A percentile compares a stretch with the other conserved stretches of the same genome.
These are phyloP conservation scores for Deakozyma indianensis DNA, from an alignment of 805 yeast species.

Conservation along the genomic window DNA sequence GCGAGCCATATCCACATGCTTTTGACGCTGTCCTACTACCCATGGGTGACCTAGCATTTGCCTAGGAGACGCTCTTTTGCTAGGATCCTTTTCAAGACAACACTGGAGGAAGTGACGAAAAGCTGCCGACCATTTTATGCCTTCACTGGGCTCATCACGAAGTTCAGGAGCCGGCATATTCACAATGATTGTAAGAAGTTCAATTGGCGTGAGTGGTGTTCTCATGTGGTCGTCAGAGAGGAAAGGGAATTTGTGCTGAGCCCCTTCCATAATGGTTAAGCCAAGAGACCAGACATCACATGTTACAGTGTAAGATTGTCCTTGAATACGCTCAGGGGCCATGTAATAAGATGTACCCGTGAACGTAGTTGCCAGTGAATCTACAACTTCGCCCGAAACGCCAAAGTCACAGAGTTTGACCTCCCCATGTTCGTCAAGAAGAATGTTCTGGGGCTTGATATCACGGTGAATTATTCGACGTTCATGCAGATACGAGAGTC, in stretches of 20 bases:
- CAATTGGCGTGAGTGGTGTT: constrained; percentile 70
- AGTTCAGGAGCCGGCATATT: constrained; percentile 66
- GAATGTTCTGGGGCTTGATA: constrained; percentile 88
- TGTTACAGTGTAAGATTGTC: constrained; percentile 88
- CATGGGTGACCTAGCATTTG: constrained; percentile 93
- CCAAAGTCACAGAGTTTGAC: constrained; percentile 96
- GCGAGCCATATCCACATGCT: constrained; percentile 71
- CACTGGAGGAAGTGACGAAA: constrained; percentile 72
- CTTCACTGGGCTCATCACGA: constrained; percentile 60
- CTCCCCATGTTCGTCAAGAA: constrained; percentile 61
- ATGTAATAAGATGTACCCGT: constrained; percentile 96
- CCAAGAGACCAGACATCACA: constrained; percentile 97
- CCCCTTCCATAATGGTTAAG: constrained; percentile 80
- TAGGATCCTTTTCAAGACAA: constrained; percentile 68
- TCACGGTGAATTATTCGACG: constrained; percentile 87
- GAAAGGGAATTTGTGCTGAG: constrained; percentile 83
- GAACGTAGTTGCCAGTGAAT: constrained; percentile 88
- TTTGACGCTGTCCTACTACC: constrained; percentile 62
- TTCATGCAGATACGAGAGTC: constrained; percentile 77
- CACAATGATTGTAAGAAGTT: constrained; percentile 64
- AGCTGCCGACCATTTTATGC: constrained; percentile 66
- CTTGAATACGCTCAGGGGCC: constrained; percentile 97
- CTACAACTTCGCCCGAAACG: constrained; percentile 92
- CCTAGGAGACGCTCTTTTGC: constrained; percentile 77
- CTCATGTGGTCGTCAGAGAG: constrained; percentile 30